Base-by-base conservation (phyloP, 805 yeast species). In the Cyberlindnera xylosilytica region DNA sequence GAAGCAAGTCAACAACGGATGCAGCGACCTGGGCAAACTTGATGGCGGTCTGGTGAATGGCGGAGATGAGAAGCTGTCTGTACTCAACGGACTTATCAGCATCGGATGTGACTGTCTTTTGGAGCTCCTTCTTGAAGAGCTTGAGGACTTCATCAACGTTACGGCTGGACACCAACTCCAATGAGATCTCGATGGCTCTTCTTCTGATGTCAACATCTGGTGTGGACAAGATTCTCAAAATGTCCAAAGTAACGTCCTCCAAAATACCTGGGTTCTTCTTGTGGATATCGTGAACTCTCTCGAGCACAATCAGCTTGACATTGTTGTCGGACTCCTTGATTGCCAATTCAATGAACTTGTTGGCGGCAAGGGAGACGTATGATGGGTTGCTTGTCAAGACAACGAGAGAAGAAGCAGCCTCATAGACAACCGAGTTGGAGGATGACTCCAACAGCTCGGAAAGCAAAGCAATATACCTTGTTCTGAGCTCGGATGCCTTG, bases 101-200 rank as follows among this genome's bases (percentile, higher is more conserved):
- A 43, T 72, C 73, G 13, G 79, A 69, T 38, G 73, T 70, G 15
- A 87, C 72, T 5, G 96, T 79, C 50, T 76, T 79, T 56, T 83
- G 83, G 44, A 93, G 76, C 68, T 93, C 99, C 61, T 88, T 93
- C 69, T 87, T 91, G 65, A 93, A 78, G 52, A 91, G 76, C 59
- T 89, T 87, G 51, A 93, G 85, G 28, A 91, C 96, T 58, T 88
- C 96, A 58, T 89, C 97, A 40, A 89, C 96, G 54, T 91, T 91
- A 70, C 95, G 86, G 54, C 83, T 78, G 31, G 95, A 74, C 36
- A 89, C 81, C 58, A 93, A 74, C 48, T 80, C 75, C 58, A 93
- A 70, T n/a, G 95, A 78, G 38, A 91, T 85, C 43, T 81, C 83
- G 48, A 95, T 73, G 5, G 96, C 96, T 65, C 86, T 87, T 52